Evolutionary conservation across 441 rosid genomes (phyloP).

Genomic region (Rhodomyrtus psidioides): DNA sequence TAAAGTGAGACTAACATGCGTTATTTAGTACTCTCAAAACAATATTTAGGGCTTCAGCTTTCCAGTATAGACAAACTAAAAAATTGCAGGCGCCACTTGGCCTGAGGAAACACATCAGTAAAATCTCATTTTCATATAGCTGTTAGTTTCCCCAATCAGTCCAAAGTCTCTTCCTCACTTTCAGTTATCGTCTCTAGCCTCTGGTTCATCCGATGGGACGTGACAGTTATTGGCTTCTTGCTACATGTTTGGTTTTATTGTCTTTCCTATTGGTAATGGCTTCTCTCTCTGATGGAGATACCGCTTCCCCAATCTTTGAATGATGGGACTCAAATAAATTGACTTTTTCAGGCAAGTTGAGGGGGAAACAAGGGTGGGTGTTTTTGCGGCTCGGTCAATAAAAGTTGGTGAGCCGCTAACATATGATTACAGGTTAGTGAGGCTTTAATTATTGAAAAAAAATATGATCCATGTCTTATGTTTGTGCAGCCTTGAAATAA

Average conservation of each 20-base stretch:
- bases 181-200: background rate
- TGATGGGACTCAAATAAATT: background rate
- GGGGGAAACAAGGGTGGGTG: conserved; percentile 88
- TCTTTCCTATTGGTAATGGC: background rate
- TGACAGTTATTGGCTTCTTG: background rate
- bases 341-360: conserved; percentile 70
- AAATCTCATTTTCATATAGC: background rate
- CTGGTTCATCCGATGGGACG: background rate
- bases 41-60: background rate
- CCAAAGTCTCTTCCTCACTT: background rate
- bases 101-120: background rate
- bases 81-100: background rate
- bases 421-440: conserved; percentile 77
- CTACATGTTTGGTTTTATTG: background rate
- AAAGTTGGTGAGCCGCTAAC: conserved; percentile 81
- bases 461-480: background rate
- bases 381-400: conserved; percentile 80
- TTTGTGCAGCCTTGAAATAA: background rate
- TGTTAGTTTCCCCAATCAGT: background rate
- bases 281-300: background rate
- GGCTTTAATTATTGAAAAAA: background rate
- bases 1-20: background rate
- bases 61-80: background rate
- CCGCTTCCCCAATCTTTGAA: background rate
- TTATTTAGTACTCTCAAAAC: background rate